Conservation (phyloP, 2,329 filamentous ascomycete species). For the Rhynchosporium agropyri region DNA sequence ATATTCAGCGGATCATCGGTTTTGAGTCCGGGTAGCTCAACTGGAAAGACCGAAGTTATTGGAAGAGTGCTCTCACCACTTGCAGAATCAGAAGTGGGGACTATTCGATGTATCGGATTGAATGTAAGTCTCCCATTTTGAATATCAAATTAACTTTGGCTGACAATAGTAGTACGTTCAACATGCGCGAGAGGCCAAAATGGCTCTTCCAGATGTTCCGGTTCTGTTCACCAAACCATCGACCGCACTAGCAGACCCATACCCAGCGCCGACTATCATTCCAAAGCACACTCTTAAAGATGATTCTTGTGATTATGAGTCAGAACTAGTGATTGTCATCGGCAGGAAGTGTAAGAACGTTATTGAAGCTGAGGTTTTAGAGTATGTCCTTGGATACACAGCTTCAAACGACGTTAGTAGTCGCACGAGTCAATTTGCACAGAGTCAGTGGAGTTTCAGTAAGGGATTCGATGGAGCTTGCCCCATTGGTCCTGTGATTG, state of each 20-base stretch:
- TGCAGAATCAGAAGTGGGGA: conserved; percentile 48
- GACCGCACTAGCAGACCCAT: conserved; percentile 37
- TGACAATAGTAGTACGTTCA: conserved; percentile 46
- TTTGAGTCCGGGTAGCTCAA: conserved; percentile 55
- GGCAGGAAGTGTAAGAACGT: conserved; percentile 52
- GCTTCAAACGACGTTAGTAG: conserved; percentile 59
- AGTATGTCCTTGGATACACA: conserved; percentile 59
- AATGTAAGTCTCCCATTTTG: conserved; percentile 45
- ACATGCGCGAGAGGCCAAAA: conserved; percentile 50
- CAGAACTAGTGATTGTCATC: conserved; percentile 54
- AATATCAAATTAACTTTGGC: not conserved
- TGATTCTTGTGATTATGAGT: conserved; percentile 52
- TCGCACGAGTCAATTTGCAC: conserved; percentile 52
- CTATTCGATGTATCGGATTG: conserved; percentile 54
- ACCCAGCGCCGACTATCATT: conserved; percentile 46
- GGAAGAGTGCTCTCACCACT: conserved; percentile 49
- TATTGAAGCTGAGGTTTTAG: conserved; percentile 49
- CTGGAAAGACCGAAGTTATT: conserved; percentile 50
- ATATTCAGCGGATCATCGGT: conserved; percentile 62
- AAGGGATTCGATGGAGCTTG: conserved; percentile 55
- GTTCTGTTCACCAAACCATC: conserved; percentile 42
- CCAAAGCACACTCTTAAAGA: conserved; percentile 50
- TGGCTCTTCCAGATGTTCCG: conserved; percentile 48
- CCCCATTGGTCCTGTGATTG: conserved; percentile 54
- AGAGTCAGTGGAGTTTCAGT: conserved; percentile 54